A percentile compares a stretch with the other conserved stretches of the same genome.
These are phyloP conservation scores for Daldinia loculata DNA, from an alignment of 495 filamentous ascomycete genomes.

Conservation along the genomic window DNA sequence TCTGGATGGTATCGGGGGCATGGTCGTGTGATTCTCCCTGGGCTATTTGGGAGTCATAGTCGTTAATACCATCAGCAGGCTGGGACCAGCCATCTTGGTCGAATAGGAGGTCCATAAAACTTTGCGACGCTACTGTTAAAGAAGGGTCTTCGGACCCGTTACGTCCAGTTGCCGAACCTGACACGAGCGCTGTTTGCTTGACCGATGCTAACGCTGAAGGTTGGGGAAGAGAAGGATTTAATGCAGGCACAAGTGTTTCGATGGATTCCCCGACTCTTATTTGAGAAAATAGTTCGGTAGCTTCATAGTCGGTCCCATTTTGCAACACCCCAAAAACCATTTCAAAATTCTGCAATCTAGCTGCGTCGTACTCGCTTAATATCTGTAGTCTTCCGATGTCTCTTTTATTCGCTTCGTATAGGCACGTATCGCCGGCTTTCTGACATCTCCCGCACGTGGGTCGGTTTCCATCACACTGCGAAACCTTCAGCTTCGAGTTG, in stretches of 20 bases:
- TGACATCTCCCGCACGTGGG: slow-evolving; percentile 31
- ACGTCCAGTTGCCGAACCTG: neutral
- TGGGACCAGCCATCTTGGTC: slow-evolving; percentile 25
- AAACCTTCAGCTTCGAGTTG: slow-evolving; percentile 8
- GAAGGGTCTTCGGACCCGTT: neutral
- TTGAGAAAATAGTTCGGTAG: slow-evolving; percentile 14
- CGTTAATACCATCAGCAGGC: slow-evolving; percentile 5
- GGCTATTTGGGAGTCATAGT: neutral
- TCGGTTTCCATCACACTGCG: slow-evolving; percentile 37
- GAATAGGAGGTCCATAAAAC: slow-evolving; percentile 26
- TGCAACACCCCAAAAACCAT: slow-evolving; percentile 19
- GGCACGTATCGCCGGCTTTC: slow-evolving; percentile 28
- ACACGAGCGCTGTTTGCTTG: neutral
- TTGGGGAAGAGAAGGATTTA: neutral
- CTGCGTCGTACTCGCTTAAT: slow-evolving; percentile 26
- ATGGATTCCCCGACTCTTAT: slow-evolving; percentile 22
- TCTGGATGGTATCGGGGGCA: no score
- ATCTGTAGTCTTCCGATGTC: slow-evolving; percentile 33
- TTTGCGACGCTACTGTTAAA: neutral
- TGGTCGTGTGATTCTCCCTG: neutral
- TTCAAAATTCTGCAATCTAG: slow-evolving; percentile 29
- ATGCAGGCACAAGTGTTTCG: slow-evolving; percentile 17
- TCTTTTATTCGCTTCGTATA: slow-evolving; percentile 37
- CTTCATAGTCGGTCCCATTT: slow-evolving; percentile 21
- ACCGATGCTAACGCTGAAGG: neutral